Conservation (phyloP, 441 rosid genomes). For the Adansonia madagascariensis region DNA sequence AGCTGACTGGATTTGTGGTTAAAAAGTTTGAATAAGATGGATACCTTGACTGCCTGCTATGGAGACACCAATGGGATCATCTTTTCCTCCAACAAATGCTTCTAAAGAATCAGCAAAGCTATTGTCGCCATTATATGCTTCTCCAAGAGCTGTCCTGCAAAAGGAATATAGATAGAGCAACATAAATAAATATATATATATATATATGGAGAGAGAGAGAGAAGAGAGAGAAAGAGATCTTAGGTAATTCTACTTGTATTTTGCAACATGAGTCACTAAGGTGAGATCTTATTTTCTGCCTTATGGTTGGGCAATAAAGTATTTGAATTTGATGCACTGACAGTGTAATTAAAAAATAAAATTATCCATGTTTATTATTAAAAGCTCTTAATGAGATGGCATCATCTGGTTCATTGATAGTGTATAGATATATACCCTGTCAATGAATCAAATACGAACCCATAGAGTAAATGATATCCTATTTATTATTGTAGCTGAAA, state of each 20-base stretch:
- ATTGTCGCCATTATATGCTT: conserved; percentile 68
- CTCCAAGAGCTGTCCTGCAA: conserved; percentile 69
- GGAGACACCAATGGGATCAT: conserved; percentile 81
- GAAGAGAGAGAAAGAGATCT: background rate
- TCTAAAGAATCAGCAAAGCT: conserved; percentile 74
- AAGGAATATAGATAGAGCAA: conserved; percentile 15
- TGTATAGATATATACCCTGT: too few relatives aligned
- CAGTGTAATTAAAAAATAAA: too few relatives aligned
- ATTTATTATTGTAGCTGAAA: background rate
- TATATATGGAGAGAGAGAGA: background rate
- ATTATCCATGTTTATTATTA: too few relatives aligned
- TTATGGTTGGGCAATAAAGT: background rate
- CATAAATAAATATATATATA: background rate
- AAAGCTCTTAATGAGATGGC: too few relatives aligned
- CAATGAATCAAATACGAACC: too few relatives aligned
- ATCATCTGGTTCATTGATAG: too few relatives aligned
- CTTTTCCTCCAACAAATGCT: conserved; percentile 78
- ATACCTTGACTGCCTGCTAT: conserved; percentile 65
- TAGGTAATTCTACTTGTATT: background rate
- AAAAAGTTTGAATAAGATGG: conserved; percentile 16
- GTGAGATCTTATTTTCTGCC: background rate
- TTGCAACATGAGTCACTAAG: background rate
- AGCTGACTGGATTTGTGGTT: background rate
- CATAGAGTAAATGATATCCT: background rate
- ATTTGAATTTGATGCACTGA: too few relatives aligned